Conservation (phyloP, 2,329 filamentous ascomycete genomes). For the Shiraia sp. region DNA sequence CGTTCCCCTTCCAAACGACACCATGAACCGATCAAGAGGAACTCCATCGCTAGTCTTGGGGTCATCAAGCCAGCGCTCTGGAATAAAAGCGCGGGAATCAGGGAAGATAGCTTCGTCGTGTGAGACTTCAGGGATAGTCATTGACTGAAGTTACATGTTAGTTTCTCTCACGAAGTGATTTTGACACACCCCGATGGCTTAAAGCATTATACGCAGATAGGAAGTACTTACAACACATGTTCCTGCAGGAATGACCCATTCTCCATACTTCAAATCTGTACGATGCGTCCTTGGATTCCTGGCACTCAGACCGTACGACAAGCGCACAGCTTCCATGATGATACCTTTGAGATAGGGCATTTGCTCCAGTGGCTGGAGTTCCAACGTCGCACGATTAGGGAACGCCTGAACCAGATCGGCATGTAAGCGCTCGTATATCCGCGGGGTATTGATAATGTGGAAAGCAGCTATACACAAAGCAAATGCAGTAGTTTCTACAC, state of each 20-base stretch:
- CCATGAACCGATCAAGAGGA: slow-evolving; percentile 45
- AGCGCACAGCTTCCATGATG: slow-evolving; percentile 37
- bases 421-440: slow-evolving; percentile 36
- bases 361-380: slow-evolving; percentile 28
- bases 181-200: too few relatives aligned
- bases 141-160: too few relatives aligned
- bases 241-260: slow-evolving; percentile 38
- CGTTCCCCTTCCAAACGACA: slow-evolving; percentile 48
- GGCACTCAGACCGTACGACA: slow-evolving; percentile 47
- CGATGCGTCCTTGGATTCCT: slow-evolving; percentile 42
- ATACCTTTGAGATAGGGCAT: slow-evolving; percentile 32
- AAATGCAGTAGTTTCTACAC: slow-evolving; percentile 46
- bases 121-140: slow-evolving; percentile 42
- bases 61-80: slow-evolving; percentile 47
- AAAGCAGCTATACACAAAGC: slow-evolving; percentile 33
- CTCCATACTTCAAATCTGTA: slow-evolving; percentile 22
- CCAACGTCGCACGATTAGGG: slow-evolving; percentile 26
- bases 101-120: slow-evolving; percentile 46
- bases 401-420: slow-evolving; percentile 34
- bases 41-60: slow-evolving; percentile 33
- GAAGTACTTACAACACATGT: slow-evolving; percentile 34
- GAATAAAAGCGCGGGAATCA: slow-evolving; percentile 38
- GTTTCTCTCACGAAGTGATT: too few relatives aligned
- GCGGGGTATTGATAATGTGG: slow-evolving; percentile 38
- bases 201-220: too few relatives aligned